Conservation (phyloP, 345 rosid species). For the Populus davidiana region DNA sequence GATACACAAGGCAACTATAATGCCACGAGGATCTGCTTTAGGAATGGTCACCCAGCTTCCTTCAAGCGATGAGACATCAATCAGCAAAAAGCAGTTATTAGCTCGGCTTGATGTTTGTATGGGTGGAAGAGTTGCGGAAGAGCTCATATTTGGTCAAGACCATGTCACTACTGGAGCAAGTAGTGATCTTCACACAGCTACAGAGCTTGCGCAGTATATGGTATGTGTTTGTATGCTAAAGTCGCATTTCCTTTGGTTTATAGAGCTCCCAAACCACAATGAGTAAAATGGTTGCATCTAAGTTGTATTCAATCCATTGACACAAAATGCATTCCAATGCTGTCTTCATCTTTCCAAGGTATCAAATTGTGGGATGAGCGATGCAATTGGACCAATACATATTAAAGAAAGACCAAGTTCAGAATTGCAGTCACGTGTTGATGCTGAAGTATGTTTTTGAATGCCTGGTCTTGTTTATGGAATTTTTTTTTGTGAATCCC, state of each 20-base stretch:
- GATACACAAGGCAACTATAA: constrained; percentile 95
- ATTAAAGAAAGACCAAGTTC: constrained; percentile 89
- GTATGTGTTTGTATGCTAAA: constrained; percentile 32
- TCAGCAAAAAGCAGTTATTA: constrained; percentile 90
- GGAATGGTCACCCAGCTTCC: constrained; percentile 99
- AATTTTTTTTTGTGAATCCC: not conserved
- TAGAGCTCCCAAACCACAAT: not conserved
- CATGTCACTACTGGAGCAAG: constrained; percentile 93
- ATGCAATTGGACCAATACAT: constrained; percentile 86
- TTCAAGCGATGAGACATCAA: constrained; percentile 88
- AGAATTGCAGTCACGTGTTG: constrained; percentile 94
- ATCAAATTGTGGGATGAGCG: constrained; percentile 94
- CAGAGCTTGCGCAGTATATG: constrained; percentile 96
- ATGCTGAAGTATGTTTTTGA: constrained; percentile 68
- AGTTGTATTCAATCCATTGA: not conserved
- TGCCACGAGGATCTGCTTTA: constrained; percentile 97
- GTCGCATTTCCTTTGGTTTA: not conserved
- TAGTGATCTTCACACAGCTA: constrained; percentile 86
- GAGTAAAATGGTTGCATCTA: not conserved
- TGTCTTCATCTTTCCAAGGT: constrained; percentile 39
- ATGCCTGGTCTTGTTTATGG: not conserved
- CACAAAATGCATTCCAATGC: not conserved
- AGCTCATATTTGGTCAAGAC: constrained; percentile 90
- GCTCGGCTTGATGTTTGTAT: constrained; percentile 98
- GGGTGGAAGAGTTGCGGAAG: constrained; percentile 99